Evolutionary conservation across 441 rosid species (phyloP).

Genomic region (Rhodomyrtus psidioides): DNA sequence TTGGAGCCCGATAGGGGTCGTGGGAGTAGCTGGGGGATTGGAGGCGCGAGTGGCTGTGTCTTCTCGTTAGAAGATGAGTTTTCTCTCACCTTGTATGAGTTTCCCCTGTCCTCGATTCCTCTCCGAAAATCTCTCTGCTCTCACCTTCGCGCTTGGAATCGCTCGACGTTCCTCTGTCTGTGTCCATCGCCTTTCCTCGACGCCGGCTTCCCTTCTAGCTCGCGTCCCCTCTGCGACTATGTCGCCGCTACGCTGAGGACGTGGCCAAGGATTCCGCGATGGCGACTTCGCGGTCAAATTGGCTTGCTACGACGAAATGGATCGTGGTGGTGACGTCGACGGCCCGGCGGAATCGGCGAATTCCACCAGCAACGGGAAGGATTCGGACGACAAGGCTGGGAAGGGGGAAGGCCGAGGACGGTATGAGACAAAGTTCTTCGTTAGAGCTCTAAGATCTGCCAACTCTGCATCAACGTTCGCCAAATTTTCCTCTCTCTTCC

Average conservation of each 20-base stretch:
- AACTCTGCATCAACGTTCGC: constrained; percentile 88
- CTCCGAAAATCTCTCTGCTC: no score
- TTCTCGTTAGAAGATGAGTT: no score
- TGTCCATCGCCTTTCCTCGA: no score
- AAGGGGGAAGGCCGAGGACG: constrained; percentile 4
- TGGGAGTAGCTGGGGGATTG: no score
- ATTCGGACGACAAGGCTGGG: not conserved
- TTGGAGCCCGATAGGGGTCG: no score
- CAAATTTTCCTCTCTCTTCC: constrained; percentile 94
- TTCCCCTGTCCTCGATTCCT: no score
- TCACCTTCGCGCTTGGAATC: no score
- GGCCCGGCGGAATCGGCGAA: constrained; percentile 13
- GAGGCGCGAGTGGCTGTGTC: no score
- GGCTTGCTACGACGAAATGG: constrained; percentile 7
- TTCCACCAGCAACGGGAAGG: not conserved
- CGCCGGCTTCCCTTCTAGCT: no score
- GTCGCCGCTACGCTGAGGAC: not conserved
- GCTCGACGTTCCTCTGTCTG: no score
- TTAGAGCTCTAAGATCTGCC: constrained; percentile 63
- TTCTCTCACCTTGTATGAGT: no score
- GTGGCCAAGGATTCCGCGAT: not conserved
- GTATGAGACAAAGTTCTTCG: not conserved
- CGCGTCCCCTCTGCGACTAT: no score
- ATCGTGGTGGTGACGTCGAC: not conserved
- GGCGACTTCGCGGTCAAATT: not conserved